phyloP scores from a whole-genome alignment of 306 rosid species.

The Ziziphus jujuba region DNA sequence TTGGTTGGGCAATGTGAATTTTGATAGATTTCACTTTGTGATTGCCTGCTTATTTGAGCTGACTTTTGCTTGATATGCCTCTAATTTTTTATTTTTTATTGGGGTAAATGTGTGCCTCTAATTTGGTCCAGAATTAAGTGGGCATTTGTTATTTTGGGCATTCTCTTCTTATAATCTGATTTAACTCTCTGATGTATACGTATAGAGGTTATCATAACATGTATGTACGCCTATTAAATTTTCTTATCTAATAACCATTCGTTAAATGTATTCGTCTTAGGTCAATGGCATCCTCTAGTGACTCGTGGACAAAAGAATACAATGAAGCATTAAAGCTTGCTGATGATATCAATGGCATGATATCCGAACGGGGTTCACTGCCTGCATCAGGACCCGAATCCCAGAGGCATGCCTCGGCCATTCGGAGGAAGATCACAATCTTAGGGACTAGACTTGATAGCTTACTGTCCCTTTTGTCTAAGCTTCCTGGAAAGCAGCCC shows the following conservation, averaged over 20 bases:
- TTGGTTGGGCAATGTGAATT: not conserved
- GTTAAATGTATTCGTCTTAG: conserved; percentile 29
- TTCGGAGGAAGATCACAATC: conserved; percentile 93
- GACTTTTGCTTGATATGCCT: not conserved
- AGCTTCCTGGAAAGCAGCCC: conserved; percentile 84
- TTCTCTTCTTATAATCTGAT: not conserved
- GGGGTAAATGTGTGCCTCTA: too few relatives aligned
- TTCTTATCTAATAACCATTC: not conserved
- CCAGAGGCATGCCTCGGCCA: conserved; percentile 90
- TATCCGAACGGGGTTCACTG: conserved; percentile 67
- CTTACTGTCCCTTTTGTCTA: conserved; percentile 71
- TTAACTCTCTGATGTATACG: not conserved
- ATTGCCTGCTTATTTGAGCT: not conserved
- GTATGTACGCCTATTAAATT: not conserved
- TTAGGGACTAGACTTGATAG: conserved; percentile 96
- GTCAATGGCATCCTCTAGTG: conserved; percentile 83
- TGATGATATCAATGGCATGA: conserved; percentile 88
- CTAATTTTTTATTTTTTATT: too few relatives aligned
- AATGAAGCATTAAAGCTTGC: conserved; percentile 85
- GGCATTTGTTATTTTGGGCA: too few relatives aligned
- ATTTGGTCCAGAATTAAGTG: too few relatives aligned
- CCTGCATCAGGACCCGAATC: conserved; percentile 82
- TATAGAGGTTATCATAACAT: not conserved
- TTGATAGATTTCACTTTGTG: not conserved
- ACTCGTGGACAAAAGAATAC: conserved; percentile 95